Percentiles rank a stretch among this genome's conserved stretches.
Conservation (phyloP, 176 grass and related monocot genomes). For the Alopecurus myosuroides region DNA sequence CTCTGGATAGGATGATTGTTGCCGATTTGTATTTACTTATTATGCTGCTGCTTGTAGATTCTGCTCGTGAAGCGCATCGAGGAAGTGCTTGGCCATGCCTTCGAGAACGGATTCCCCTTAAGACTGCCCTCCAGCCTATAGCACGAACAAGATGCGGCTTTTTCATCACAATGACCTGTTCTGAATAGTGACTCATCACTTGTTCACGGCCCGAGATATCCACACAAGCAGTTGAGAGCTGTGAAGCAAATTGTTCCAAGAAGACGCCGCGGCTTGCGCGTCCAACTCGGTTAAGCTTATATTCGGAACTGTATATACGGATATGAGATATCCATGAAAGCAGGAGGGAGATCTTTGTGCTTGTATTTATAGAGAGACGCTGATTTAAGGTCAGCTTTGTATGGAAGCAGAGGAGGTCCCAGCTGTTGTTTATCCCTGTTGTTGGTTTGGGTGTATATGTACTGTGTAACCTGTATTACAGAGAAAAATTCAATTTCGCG, state of each 20-base stretch:
- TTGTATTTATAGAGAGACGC: slow-evolving; percentile 11
- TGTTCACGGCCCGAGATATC: background rate
- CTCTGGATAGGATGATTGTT: background rate
- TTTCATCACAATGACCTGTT: too few species aligned
- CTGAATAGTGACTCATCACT: slow-evolving; percentile 3
- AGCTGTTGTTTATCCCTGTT: background rate
- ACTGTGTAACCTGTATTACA: slow-evolving; percentile 42
- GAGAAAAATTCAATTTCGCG: background rate
- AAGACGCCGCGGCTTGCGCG: too few species aligned
- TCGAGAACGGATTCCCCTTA: slow-evolving; percentile 68
- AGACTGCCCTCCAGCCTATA: slow-evolving; percentile 71
- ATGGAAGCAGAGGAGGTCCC: slow-evolving; percentile 19
- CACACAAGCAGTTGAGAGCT: background rate
- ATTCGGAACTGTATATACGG: slow-evolving; percentile 17
- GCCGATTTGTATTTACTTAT: slow-evolving; percentile 10
- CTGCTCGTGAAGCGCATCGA: slow-evolving; percentile 89
- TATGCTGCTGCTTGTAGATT: slow-evolving; percentile 53
- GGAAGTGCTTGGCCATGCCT: slow-evolving; percentile 90
- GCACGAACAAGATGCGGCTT: too few species aligned
- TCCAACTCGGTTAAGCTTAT: slow-evolving; percentile 2
- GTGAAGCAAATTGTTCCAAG: background rate
- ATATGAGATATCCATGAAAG: background rate
- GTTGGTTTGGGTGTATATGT: slow-evolving; percentile 24
- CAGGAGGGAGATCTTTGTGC: background rate
- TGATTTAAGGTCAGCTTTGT: background rate